Evolutionary conservation across 1,284 basidiomycete genomes (phyloP), one percentile per base, ranked within the genome.

Genomic region (Ganoderma sinense): DNA sequence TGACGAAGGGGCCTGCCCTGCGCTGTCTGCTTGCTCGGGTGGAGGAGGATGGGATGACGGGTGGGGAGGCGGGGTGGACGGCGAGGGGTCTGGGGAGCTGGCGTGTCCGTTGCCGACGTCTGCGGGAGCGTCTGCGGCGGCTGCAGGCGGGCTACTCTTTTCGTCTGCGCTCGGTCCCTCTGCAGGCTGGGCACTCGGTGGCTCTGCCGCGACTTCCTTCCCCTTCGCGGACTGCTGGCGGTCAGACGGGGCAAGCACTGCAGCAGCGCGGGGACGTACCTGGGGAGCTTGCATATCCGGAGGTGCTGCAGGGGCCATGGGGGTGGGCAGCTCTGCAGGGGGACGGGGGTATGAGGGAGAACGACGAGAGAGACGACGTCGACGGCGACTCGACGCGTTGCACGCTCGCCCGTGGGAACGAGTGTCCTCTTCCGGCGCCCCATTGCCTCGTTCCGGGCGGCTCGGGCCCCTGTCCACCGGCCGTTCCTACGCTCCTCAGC

Each of bases 311-410:
- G 74, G 73, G 67, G 77, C 77, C 78, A 79, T 79, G 74, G 71
- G 73, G 73, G 70, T 74, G 59, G 74, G 73, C 74, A 75, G 75
- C 73, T 72, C 75, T 76, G 77, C 76, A 78, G 76, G 74, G 71
- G 76, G 74, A 70, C 70, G 72, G 74, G 36, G 74, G 78, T 76
- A 76, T 76, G 77, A 73, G 74, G 73, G 71, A 74, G 73, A 73
- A 75, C 71, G 74, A 76, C 76, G 74, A 68, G 71, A 67, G 69
- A 70, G 74, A 65, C 76, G 68, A 66, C 58, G 72, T 73, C 74
- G 59, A 61, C 59, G 39, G 59, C 59, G 59, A 61, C 59, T 40
- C 14, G 73, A 75, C 77, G 75, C 76, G 75, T 77, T 77, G 77
- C 75, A 72, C 43, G 74, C 74, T 76, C 73, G 71, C 73, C 67